phyloP scores from a whole-genome alignment of 371 early-diverging fungal species.

The Apophysomyces variabilis region DNA sequence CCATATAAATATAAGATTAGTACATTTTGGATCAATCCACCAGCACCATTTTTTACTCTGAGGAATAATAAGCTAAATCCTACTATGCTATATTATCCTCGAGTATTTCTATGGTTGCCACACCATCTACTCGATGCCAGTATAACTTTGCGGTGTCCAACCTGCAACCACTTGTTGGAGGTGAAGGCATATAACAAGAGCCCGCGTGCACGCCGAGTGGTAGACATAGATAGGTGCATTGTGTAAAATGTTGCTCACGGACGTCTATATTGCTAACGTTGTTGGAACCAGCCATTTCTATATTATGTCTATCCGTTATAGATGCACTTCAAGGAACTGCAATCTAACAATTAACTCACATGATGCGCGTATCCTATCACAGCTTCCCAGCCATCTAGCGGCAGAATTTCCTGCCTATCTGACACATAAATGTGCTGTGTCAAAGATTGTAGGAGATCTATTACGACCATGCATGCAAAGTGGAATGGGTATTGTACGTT shows the following conservation, averaged over 20 bases:
- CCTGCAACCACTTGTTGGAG: not conserved
- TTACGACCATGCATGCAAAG: too few species aligned
- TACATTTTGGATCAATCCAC: conserved; percentile 12
- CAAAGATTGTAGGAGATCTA: too few species aligned
- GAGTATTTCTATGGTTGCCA: not conserved
- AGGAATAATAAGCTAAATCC: too few species aligned
- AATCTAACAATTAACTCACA: not conserved
- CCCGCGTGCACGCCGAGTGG: not conserved
- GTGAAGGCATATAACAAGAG: not conserved
- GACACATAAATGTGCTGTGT: not conserved
- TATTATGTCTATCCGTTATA: not conserved
- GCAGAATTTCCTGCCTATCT: not conserved
- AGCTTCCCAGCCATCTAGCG: not conserved
- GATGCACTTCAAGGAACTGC: not conserved
- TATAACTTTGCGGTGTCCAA: not conserved
- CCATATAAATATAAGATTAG: not conserved
- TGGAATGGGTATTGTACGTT: too few species aligned
- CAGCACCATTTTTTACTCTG: conserved; percentile 12
- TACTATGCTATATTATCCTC: too few species aligned
- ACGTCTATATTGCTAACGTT: not conserved
- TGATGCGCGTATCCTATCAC: not conserved
- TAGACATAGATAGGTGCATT: not conserved
- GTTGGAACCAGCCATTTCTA: not conserved
- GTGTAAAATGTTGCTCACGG: not conserved
- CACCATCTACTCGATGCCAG: not conserved